Conservation (phyloP, 2,329 filamentous ascomycete species). For the Fusarium sp. region DNA sequence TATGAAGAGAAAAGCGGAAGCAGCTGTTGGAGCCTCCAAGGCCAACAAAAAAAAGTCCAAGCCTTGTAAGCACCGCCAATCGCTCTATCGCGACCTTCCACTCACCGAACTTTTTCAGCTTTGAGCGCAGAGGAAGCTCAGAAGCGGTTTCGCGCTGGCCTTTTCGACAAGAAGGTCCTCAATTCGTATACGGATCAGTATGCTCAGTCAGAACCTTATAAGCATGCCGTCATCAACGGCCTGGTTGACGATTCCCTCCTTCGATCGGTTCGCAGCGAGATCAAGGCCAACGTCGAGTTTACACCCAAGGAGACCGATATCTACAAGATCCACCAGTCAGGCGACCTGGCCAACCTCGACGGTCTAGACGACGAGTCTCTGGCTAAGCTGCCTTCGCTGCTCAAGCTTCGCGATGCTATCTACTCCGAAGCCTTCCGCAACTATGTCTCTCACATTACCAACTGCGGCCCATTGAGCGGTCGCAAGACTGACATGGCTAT, state of each 20-base stretch:
- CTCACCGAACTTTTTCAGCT: slow-evolving; percentile 50
- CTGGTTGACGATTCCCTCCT: slow-evolving; percentile 86
- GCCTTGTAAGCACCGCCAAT: slow-evolving; percentile 53
- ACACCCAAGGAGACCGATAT: slow-evolving; percentile 99
- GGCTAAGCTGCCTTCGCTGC: slow-evolving; percentile 86
- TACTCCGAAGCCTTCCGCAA: slow-evolving; percentile 91
- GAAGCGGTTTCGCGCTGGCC: slow-evolving; percentile 71
- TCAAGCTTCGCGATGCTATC: slow-evolving; percentile 90
- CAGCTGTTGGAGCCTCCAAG: slow-evolving; percentile 56
- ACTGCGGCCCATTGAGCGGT: slow-evolving; percentile 87
- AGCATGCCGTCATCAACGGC: slow-evolving; percentile 87
- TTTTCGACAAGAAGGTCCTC: slow-evolving; percentile 72
- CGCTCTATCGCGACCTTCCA: slow-evolving; percentile 17
- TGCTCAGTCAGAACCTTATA: slow-evolving; percentile 78
- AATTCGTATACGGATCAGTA: slow-evolving; percentile 71
- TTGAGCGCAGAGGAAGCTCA: slow-evolving; percentile 63
- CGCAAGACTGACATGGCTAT: slow-evolving; percentile 99
- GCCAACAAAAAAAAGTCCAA: slow-evolving; percentile 66
- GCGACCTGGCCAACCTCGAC: slow-evolving; percentile 95
- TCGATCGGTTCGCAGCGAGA: slow-evolving; percentile 87
- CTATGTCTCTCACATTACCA: slow-evolving; percentile 88
- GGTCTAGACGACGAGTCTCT: slow-evolving; percentile 89
- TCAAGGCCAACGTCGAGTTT: slow-evolving; percentile 90
- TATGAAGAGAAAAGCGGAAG: slow-evolving; percentile 72
- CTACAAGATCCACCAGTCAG: slow-evolving; percentile 99